Percentiles rank a stretch among this genome's conserved stretches.
These are phyloP conservation scores for Physcomitrellopsis africana DNA, from an alignment of 225 moss, liverwort and hornwort species.

Conservation along the genomic window DNA sequence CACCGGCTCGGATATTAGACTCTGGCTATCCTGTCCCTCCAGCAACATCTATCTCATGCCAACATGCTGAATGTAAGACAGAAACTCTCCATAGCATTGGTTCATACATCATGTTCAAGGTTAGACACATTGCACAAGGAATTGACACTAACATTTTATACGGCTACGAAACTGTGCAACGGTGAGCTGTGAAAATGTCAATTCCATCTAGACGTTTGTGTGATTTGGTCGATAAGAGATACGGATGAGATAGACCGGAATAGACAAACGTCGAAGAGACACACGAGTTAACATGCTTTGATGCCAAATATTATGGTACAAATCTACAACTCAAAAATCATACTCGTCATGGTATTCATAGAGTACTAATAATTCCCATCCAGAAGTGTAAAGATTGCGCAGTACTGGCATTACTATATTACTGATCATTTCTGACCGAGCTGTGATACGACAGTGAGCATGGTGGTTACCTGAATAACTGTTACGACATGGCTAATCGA, in stretches of 20 bases:
- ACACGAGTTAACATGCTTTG: background rate
- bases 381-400: background rate
- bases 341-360: background rate
- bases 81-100: conserved; percentile 2
- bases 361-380: background rate
- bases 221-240: background rate
- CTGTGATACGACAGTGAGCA: background rate
- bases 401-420: background rate
- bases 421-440: conserved; percentile 7
- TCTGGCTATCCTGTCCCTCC: conserved; percentile 56
- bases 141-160: background rate
- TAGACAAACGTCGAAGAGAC: background rate
- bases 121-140: background rate
- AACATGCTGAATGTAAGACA: background rate
- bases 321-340: conserved; percentile 1
- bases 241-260: conserved; percentile 18
- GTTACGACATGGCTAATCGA: conserved; percentile 44
- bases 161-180: background rate
- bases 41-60: conserved; percentile 40
- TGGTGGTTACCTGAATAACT: conserved; percentile 32
- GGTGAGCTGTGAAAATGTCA: background rate
- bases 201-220: conserved; percentile 1
- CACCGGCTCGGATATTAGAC: conserved; percentile 50
- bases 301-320: conserved; percentile 9
- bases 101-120: conserved; percentile 3